phyloP scores from a whole-genome alignment of 345 rosid species.

The Citrus cavaleriei region DNA sequence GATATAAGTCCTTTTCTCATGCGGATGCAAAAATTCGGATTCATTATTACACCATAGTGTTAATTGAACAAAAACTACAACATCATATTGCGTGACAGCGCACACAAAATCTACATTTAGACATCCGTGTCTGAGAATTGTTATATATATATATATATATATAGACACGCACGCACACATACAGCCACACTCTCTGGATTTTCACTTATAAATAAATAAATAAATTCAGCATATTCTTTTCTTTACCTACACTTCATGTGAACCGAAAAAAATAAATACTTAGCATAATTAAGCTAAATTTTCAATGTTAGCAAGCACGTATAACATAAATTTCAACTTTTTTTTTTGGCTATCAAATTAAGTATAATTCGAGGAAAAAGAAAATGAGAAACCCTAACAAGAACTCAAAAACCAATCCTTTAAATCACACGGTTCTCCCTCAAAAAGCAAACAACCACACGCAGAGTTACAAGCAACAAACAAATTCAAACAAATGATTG shows the following conservation, averaged over 20 bases:
- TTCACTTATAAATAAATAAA: neutral
- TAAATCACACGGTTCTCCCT: too few relatives aligned
- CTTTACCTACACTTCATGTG: constrained; percentile 11
- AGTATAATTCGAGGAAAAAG: constrained; percentile 12
- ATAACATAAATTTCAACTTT: neutral
- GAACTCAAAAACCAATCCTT: neutral
- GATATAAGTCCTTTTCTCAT: too few relatives aligned
- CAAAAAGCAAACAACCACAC: too few relatives aligned
- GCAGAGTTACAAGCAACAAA: neutral
- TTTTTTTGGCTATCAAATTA: constrained; percentile 16
- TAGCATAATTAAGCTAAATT: neutral
- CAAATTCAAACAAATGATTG: constrained; percentile 5
- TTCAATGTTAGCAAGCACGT: neutral
- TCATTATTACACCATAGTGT: too few relatives aligned
- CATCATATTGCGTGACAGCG: too few relatives aligned
- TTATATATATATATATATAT: too few relatives aligned
- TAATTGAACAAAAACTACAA: too few relatives aligned
- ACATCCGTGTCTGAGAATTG: too few relatives aligned
- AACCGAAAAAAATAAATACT: neutral
- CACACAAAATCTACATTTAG: too few relatives aligned
- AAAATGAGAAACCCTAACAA: neutral
- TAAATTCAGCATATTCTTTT: constrained; percentile 5
- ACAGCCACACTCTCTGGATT: too few relatives aligned
- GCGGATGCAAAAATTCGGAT: too few relatives aligned
- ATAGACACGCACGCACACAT: too few relatives aligned